phyloP scores from a whole-genome alignment of 2,329 filamentous ascomycete genomes.

The Cercospora sp. region DNA sequence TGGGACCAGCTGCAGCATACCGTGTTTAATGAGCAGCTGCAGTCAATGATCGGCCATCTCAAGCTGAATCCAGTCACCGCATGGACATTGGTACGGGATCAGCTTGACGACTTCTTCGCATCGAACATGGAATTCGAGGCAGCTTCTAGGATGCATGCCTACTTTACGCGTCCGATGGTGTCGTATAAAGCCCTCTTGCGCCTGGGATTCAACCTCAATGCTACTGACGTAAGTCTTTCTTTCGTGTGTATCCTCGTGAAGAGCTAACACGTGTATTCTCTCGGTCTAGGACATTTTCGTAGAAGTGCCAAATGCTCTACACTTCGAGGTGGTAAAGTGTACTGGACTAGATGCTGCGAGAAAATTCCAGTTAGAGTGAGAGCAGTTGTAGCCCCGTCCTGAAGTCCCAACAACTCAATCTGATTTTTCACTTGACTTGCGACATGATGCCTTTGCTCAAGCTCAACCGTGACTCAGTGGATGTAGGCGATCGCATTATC shows the following conservation, averaged over 20 bases:
- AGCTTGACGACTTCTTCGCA: not conserved
- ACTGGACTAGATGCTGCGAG: too few species aligned
- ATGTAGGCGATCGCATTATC: too few species aligned
- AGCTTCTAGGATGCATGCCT: not conserved
- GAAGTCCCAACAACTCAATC: too few species aligned
- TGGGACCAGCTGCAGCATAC: constrained; percentile 17
- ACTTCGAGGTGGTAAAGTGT: too few species aligned
- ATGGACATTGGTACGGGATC: not conserved
- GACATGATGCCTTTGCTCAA: too few species aligned
- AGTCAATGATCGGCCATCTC: not conserved
- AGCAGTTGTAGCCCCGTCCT: too few species aligned
- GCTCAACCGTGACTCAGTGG: too few species aligned
- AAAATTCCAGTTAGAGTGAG: too few species aligned
- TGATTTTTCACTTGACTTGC: too few species aligned
- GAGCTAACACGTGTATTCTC: not conserved
- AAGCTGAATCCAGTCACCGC: not conserved
- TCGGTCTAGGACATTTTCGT: not conserved
- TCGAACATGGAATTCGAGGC: not conserved
- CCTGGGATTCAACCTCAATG: not conserved
- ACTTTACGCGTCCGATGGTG: not conserved
- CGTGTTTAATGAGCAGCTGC: constrained; percentile 13
- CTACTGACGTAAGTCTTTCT: not conserved
- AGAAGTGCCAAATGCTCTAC: not conserved
- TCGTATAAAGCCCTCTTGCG: not conserved
- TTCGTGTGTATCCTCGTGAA: not conserved